Conservation (phyloP, 169 alveolate genomes). For the Pseudocohnilembus persalinus region DNA sequence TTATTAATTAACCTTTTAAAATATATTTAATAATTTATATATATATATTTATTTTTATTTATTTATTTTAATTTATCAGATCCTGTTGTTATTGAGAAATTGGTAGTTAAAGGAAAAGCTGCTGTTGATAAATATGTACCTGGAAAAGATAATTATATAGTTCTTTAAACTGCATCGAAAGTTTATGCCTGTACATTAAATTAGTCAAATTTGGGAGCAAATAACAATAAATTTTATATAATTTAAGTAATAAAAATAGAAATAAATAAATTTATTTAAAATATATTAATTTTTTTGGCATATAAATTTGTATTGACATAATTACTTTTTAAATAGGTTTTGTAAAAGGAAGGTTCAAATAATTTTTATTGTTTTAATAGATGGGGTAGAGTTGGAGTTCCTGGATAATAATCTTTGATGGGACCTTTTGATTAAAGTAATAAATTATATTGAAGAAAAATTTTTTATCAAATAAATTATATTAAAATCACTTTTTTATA, state of each 20-base stretch:
- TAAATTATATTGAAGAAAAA: too few species aligned
- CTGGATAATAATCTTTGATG: conserved; percentile 59
- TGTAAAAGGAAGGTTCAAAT: too few species aligned
- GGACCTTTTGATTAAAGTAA: conserved; percentile 48
- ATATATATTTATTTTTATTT: too few species aligned
- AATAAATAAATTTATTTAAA: conserved; percentile 73
- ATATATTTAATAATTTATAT: too few species aligned
- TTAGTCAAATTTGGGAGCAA: conserved; percentile 45
- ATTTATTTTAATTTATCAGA: too few species aligned
- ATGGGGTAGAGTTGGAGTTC: conserved; percentile 87
- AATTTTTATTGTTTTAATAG: conserved; percentile 64
- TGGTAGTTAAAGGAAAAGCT: neutral
- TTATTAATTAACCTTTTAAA: too few species aligned
- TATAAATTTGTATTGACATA: too few species aligned
- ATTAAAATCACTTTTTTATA: too few species aligned
- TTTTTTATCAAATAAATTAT: too few species aligned
- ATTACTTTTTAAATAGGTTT: too few species aligned
- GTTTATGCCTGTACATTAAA: conserved; percentile 51
- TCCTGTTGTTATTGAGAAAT: neutral
- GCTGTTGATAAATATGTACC: conserved; percentile 45
- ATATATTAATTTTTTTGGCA: conserved; percentile 61
- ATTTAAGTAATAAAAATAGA: conserved; percentile 44
- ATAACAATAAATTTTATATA: conserved; percentile 39
- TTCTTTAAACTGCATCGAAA: conserved; percentile 36
- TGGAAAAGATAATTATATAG: conserved; percentile 16